Conservation (phyloP, 768 basidiomycete species). For the Agrocybe chaxingu region DNA sequence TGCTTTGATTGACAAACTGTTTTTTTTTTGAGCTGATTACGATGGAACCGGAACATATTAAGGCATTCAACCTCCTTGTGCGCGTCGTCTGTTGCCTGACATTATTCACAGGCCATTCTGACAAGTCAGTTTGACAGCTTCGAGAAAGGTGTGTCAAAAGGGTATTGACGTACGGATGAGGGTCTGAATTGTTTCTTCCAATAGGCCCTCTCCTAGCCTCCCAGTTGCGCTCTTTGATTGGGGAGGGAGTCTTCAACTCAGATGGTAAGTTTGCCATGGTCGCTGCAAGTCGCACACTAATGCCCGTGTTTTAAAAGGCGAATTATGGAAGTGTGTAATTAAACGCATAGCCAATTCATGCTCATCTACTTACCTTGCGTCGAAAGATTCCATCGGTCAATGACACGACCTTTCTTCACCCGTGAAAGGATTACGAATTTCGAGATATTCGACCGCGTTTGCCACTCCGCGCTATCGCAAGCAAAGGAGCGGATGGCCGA, state of each 20-base stretch:
- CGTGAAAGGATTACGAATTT: slow-evolving; percentile 57
- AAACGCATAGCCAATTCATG: too few relatives aligned
- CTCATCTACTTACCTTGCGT: background rate
- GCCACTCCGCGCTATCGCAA: slow-evolving; percentile 39
- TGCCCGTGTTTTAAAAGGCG: slow-evolving; percentile 27
- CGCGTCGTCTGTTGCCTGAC: too few relatives aligned
- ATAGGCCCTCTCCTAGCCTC: slow-evolving; percentile 21
- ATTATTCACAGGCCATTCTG: slow-evolving; percentile 33
- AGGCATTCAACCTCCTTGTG: slow-evolving; percentile 18
- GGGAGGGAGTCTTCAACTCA: slow-evolving; percentile 58
- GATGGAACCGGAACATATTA: slow-evolving; percentile 44
- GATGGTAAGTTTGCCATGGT: slow-evolving; percentile 37
- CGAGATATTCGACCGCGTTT: slow-evolving; percentile 54
- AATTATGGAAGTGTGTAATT: slow-evolving; percentile 58
- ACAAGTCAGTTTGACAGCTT: slow-evolving; percentile 47
- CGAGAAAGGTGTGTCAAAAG: slow-evolving; percentile 34
- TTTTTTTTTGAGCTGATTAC: slow-evolving; percentile 24
- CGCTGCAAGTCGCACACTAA: background rate
- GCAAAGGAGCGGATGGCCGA: slow-evolving; percentile 39
- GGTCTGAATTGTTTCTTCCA: background rate
- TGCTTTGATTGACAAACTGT: background rate
- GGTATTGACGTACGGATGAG: background rate
- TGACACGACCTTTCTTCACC: slow-evolving; percentile 68
- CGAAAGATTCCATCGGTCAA: slow-evolving; percentile 53
- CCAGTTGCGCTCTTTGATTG: slow-evolving; percentile 39